These are phyloP conservation scores for Nannochloropsis salina DNA, from an alignment of 108 stramenopile genomes.

Conservation along the genomic window DNA sequence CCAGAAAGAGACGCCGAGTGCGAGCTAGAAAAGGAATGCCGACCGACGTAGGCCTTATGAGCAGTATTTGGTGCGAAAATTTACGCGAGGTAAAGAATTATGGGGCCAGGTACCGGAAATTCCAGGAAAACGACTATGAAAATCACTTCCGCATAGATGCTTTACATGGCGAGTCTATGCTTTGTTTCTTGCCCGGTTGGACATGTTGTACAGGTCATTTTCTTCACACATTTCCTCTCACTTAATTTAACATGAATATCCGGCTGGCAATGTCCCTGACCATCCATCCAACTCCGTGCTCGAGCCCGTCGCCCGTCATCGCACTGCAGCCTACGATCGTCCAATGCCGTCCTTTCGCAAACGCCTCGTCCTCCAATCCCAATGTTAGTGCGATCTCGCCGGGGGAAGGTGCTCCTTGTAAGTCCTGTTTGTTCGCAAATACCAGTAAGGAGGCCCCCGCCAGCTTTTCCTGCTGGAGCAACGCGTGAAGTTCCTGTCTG, in stretches of 20 bases:
- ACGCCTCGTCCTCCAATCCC: constrained; percentile 62
- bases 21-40: too few species aligned
- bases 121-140: too few species aligned
- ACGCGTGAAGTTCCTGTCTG: constrained; percentile 65
- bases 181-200: too few species aligned
- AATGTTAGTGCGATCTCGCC: constrained; percentile 71
- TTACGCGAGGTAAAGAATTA: too few species aligned
- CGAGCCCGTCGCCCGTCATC: constrained; percentile 84
- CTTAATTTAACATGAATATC: constrained; percentile 70
- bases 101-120: too few species aligned
- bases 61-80: too few species aligned
- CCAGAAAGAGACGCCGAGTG: neutral
- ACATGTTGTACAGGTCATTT: too few species aligned
- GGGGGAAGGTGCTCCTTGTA: constrained; percentile 68
- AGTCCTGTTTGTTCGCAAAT: constrained; percentile 97
- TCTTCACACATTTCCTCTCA: neutral
- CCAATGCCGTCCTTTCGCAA: constrained; percentile 42
- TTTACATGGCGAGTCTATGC: too few species aligned
- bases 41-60: too few species aligned
- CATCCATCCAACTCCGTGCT: constrained; percentile 91
- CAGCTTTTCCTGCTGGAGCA: constrained; percentile 90
- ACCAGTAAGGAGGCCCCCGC: constrained; percentile 92
- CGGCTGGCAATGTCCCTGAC: constrained; percentile 81
- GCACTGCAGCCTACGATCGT: constrained; percentile 70
- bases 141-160: too few species aligned